phyloP scores from a whole-genome alignment of 2,329 filamentous ascomycete species.

The Pseudogymnoascus sp. region DNA sequence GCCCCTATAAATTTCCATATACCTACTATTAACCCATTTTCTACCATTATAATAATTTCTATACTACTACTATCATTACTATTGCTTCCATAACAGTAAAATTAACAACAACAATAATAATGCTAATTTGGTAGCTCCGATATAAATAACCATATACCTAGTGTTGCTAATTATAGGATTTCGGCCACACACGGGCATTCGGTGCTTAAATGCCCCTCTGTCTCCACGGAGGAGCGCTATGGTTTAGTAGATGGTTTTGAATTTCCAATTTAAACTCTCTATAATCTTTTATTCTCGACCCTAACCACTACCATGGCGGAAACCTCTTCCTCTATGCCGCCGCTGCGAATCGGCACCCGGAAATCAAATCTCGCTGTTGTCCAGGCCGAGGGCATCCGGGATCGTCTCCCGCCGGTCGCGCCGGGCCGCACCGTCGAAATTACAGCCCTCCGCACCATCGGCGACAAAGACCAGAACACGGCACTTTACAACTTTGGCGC shows the following conservation, averaged over 20 bases:
- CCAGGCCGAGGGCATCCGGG: conserved; percentile 70
- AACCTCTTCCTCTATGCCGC: conserved; percentile 5
- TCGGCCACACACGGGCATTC: neutral
- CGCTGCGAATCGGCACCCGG: conserved; percentile 62
- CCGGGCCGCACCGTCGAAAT: conserved; percentile 4
- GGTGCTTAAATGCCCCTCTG: neutral
- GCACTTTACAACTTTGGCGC: conserved; percentile 79
- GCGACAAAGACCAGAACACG: conserved; percentile 82
- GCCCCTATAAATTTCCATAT: too few relatives aligned
- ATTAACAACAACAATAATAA: too few relatives aligned
- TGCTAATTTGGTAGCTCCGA: too few relatives aligned
- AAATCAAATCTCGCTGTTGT: conserved; percentile 74
- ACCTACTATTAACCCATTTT: too few relatives aligned
- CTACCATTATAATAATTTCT: too few relatives aligned
- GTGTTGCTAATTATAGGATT: neutral
- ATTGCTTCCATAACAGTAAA: too few relatives aligned
- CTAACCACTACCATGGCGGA: conserved; percentile 9
- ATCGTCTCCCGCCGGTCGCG: conserved; percentile 53
- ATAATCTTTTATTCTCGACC: neutral
- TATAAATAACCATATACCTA: too few relatives aligned
- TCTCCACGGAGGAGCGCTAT: neutral
- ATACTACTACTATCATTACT: too few relatives aligned
- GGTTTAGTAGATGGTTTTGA: neutral
- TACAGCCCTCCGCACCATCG: conserved; percentile 46
- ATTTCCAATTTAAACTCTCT: neutral